phyloP scores from a whole-genome alignment of 768 basidiomycete genomes.

The Neoboletus brunneissimus region DNA sequence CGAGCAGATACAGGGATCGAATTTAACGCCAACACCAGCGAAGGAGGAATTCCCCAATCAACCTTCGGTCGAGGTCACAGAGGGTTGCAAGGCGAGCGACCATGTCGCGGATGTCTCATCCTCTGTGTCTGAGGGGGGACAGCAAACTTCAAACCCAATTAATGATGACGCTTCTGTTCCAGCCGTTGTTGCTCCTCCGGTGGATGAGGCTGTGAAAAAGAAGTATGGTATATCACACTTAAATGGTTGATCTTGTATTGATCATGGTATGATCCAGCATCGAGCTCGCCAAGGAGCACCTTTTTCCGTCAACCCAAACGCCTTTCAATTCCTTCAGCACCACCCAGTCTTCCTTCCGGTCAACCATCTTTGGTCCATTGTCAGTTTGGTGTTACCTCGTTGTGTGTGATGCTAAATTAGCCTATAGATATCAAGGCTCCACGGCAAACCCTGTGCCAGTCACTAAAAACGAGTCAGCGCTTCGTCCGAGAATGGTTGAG shows the following conservation, averaged over 20 bases:
- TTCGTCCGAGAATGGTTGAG: background rate
- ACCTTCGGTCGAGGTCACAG: background rate
- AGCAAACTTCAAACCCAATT: slow-evolving; percentile 14
- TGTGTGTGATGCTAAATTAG: slow-evolving; percentile 2
- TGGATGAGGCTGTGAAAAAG: slow-evolving; percentile 25
- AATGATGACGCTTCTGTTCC: slow-evolving; percentile 5
- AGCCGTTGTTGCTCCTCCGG: background rate
- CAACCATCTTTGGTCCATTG: slow-evolving; percentile 71
- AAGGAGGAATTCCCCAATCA: slow-evolving; percentile 1
- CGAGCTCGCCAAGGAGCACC: slow-evolving; percentile 41
- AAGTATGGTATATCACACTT: slow-evolving; percentile 16
- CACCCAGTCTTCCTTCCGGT: slow-evolving; percentile 39
- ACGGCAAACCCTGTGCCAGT: background rate
- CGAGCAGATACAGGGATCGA: slow-evolving; percentile 8
- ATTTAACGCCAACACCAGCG: background rate
- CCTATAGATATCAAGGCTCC: slow-evolving; percentile 26
- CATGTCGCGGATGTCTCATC: background rate
- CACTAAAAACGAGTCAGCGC: slow-evolving; percentile 20
- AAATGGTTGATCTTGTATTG: background rate
- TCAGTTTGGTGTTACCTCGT: slow-evolving; percentile 33
- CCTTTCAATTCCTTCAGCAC: slow-evolving; percentile 20
- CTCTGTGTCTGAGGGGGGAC: background rate
- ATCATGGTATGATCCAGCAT: slow-evolving; percentile 31
- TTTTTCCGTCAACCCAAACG: slow-evolving; percentile 42
- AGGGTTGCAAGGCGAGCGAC: slow-evolving; percentile 1